These are phyloP conservation scores for Populus simonii DNA, from an alignment of 345 rosid species.

Conservation along the genomic window DNA sequence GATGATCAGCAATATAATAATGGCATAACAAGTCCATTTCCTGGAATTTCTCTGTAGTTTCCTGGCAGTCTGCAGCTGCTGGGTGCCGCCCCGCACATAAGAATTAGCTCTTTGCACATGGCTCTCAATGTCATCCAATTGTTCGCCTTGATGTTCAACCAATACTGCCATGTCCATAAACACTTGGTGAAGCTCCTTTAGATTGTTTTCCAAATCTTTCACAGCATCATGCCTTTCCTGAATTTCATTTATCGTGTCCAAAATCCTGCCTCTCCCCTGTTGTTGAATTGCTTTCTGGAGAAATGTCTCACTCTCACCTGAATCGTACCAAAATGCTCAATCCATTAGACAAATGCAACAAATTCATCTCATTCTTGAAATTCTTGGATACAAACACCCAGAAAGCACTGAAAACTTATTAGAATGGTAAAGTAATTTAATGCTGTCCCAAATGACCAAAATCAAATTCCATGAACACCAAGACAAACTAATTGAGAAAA, in stretches of 20 bases:
- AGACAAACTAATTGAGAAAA: neutral
- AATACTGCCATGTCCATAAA: constrained; percentile 84
- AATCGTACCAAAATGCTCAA: neutral
- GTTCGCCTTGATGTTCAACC: constrained; percentile 74
- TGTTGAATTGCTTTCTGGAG: constrained; percentile 88
- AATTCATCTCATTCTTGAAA: neutral
- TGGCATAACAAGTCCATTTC: constrained; percentile 75
- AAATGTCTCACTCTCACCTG: constrained; percentile 90
- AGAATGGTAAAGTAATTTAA: neutral
- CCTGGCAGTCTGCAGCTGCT: constrained; percentile 56
- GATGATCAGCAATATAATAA: constrained; percentile 59
- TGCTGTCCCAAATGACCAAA: neutral
- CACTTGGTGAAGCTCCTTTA: constrained; percentile 83
- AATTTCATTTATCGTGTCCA: constrained; percentile 76
- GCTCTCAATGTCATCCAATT: constrained; percentile 75
- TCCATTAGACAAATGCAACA: neutral
- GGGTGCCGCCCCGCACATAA: constrained; percentile 56
- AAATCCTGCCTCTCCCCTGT: constrained; percentile 75
- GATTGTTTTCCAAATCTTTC: constrained; percentile 71
- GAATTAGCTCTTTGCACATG: constrained; percentile 75
- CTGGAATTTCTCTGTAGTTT: constrained; percentile 64
- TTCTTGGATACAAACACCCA: neutral
- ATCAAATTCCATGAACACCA: neutral
- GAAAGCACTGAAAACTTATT: neutral
- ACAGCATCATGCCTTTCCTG: constrained; percentile 92